Conservation (phyloP, 495 filamentous ascomycete genomes). For the Hypoxylon crocopeplum region DNA sequence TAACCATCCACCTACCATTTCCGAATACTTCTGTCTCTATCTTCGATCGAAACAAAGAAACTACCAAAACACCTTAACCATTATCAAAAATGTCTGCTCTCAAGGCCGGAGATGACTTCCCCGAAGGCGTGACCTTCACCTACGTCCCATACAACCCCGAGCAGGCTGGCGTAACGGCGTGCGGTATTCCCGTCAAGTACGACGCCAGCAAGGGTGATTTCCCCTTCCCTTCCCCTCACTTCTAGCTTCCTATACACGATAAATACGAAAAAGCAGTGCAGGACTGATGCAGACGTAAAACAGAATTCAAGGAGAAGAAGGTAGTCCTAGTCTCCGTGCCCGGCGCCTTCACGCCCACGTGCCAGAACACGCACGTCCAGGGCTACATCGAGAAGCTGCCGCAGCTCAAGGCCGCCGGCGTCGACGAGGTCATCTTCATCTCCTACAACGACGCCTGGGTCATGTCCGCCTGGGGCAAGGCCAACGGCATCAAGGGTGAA, state of each 20-base stretch:
- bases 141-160: constrained; percentile 77
- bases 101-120: constrained; percentile 84
- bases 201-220: constrained; percentile 73
- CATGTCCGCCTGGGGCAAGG: constrained; percentile 96
- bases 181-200: constrained; percentile 81
- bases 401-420: constrained; percentile 80
- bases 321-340: constrained; percentile 90
- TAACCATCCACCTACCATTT: background rate
- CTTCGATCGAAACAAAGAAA: too few species aligned
- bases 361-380: constrained; percentile 85
- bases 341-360: constrained; percentile 95
- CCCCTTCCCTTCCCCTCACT: background rate
- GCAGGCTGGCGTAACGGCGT: constrained; percentile 67
- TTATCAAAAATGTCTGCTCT: constrained; percentile 69
- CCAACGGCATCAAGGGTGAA: constrained; percentile 80
- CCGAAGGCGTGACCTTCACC: constrained; percentile 77
- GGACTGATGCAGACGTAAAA: background rate
- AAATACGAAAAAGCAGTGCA: background rate
- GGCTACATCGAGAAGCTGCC: constrained; percentile 79
- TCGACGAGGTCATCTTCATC: constrained; percentile 84
- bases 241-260: background rate
- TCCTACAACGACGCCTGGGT: constrained; percentile 91
- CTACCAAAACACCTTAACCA: constrained; percentile 30
- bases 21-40: too few species aligned
- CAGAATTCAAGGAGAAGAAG: constrained; percentile 86